phyloP scores from a whole-genome alignment of 331 rosid genomes.

The Spiraea crenata region DNA sequence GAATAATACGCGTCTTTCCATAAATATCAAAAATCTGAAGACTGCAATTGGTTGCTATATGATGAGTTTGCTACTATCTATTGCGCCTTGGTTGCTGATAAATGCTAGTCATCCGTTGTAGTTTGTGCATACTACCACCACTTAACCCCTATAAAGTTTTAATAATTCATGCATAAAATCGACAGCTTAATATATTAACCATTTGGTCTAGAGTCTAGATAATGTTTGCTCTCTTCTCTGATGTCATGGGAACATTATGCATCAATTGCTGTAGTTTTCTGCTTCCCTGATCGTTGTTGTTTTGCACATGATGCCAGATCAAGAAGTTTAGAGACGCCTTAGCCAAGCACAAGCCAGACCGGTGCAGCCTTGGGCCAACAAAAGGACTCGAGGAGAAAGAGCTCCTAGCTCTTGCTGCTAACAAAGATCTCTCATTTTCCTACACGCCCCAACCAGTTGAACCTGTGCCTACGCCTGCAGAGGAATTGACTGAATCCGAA shows the following conservation, averaged over 20 bases:
- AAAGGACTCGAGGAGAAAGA: conserved; percentile 95
- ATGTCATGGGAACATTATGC: not conserved
- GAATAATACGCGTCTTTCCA: not conserved
- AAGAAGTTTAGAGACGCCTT: conserved; percentile 91
- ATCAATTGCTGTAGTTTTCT: not conserved
- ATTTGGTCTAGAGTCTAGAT: too few relatives aligned
- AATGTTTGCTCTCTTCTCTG: not conserved
- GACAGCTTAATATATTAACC: too few relatives aligned
- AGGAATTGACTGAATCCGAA: conserved; percentile 24
- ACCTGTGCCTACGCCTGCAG: conserved; percentile 27
- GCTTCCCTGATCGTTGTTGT: not conserved
- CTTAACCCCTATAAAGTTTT: too few relatives aligned
- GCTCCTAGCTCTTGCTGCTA: conserved; percentile 71
- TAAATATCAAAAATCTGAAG: not conserved
- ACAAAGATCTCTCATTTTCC: conserved; percentile 62
- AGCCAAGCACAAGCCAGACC: conserved; percentile 73
- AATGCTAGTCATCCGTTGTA: too few relatives aligned
- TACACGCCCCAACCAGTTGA: conserved; percentile 57
- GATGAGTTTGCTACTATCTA: not conserved
- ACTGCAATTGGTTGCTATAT: not conserved
- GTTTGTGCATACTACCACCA: too few relatives aligned
- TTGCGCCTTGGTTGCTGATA: too few relatives aligned
- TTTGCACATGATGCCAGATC: conserved; percentile 45
- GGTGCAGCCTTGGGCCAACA: conserved; percentile 80
- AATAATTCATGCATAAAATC: too few relatives aligned